Conservation (phyloP, 192 early-diverging fungal species). For the Backusella psychrophila region DNA sequence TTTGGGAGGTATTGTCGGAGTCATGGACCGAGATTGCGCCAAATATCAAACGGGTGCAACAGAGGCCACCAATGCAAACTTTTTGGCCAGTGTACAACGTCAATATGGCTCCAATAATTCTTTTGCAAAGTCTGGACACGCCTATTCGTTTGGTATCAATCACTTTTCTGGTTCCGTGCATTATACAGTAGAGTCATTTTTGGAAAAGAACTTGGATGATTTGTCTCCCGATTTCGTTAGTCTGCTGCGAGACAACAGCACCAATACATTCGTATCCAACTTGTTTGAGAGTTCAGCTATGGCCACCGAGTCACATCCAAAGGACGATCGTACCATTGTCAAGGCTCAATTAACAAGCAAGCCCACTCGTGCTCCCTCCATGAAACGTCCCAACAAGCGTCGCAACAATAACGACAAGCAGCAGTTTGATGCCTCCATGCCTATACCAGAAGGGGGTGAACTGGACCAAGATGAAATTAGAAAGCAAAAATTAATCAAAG, state of each 20-base stretch:
- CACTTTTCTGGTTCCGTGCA: constrained; percentile 72
- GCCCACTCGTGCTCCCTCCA: constrained; percentile 69
- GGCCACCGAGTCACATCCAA: constrained; percentile 71
- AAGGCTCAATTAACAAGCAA: constrained; percentile 73
- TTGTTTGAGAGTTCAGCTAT: constrained; percentile 76
- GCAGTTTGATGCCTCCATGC: background rate
- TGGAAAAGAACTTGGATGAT: constrained; percentile 74
- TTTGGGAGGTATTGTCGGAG: constrained; percentile 42
- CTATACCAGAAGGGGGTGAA: constrained; percentile 18
- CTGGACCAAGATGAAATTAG: constrained; percentile 34
- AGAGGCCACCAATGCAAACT: constrained; percentile 48
- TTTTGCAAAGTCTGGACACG: constrained; percentile 36
- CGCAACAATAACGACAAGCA: background rate
- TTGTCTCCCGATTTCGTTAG: constrained; percentile 81
- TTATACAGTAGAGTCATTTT: constrained; percentile 79
- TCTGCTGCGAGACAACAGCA: constrained; percentile 67
- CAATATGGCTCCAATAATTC: constrained; percentile 34
- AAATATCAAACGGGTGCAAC: constrained; percentile 42
- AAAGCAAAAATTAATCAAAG: constrained; percentile 23
- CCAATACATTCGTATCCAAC: constrained; percentile 70
- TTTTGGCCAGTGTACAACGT: constrained; percentile 36
- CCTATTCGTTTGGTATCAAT: constrained; percentile 65
- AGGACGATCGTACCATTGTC: constrained; percentile 73
- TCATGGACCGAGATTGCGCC: constrained; percentile 46
- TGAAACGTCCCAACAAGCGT: constrained; percentile 47